Evolutionary conservation across 2,329 filamentous ascomycete genomes (phyloP).

Genomic region (Ploettnerulaceae sp.): DNA sequence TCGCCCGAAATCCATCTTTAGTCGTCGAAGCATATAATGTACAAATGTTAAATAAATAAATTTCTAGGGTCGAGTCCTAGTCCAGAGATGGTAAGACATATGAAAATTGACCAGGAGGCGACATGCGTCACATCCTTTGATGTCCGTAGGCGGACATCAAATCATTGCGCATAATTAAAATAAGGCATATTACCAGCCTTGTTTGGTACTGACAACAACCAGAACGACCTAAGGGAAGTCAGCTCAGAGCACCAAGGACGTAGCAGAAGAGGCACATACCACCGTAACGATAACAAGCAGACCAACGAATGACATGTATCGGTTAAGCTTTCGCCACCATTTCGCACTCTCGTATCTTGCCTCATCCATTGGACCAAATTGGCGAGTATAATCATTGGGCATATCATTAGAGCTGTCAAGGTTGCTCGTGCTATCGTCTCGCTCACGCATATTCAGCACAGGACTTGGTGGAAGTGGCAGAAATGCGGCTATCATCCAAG

Average conservation of each 20-base stretch:
- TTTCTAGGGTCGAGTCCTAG: not conserved
- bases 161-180: too few species aligned
- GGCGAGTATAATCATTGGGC: slow-evolving; percentile 26
- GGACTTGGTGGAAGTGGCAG: slow-evolving; percentile 64
- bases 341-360: slow-evolving; percentile 48
- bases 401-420: slow-evolving; percentile 23
- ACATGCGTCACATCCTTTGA: too few species aligned
- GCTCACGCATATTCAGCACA: slow-evolving; percentile 47
- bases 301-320: slow-evolving; percentile 55
- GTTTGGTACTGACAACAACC: slow-evolving; percentile 13
- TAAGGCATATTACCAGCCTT: slow-evolving; percentile 12
- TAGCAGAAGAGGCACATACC: slow-evolving; percentile 37
- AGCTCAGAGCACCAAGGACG: not conserved
- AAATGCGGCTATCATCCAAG: slow-evolving; percentile 76
- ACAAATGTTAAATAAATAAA: not conserved
- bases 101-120: not conserved
- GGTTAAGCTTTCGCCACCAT: slow-evolving; percentile 61
- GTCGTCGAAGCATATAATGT: not conserved
- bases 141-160: too few species aligned
- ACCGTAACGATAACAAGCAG: slow-evolving; percentile 49
- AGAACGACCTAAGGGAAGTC: slow-evolving; percentile 13
- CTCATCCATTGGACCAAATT: slow-evolving; percentile 33
- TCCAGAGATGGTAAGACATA: not conserved
- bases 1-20: not conserved
- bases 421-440: slow-evolving; percentile 33